A percentile compares a stretch with the other conserved stretches of the same genome.
phyloP scores from a whole-genome alignment of 2,329 filamentous ascomycete species.

The Sarocladiaceae sp. region DNA sequence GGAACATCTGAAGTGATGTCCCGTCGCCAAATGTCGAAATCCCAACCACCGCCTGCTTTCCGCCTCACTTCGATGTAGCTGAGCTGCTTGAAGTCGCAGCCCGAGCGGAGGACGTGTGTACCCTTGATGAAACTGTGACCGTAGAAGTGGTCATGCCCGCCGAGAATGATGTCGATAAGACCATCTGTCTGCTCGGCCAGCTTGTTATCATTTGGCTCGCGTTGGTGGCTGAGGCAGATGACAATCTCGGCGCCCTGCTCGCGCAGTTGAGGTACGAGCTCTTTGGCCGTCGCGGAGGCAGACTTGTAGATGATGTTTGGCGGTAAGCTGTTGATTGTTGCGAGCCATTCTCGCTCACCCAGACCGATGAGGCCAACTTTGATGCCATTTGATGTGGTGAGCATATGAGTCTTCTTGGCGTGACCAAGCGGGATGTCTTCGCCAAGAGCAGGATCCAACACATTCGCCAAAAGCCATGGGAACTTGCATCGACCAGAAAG shows the following conservation, averaged over 20 bases:
- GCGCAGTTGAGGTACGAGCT: conserved; percentile 66
- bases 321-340: conserved; percentile 79
- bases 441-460: conserved; percentile 76
- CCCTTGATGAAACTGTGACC: conserved; percentile 70
- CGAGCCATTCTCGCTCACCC: conserved; percentile 83
- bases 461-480: conserved; percentile 85
- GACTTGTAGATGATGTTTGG: conserved; percentile 78
- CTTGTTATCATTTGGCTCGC: conserved; percentile 86
- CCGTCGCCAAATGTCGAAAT: conserved; percentile 69
- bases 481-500: conserved; percentile 71
- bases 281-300: conserved; percentile 66
- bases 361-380: conserved; percentile 82
- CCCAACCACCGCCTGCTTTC: conserved; percentile 51
- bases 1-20: conserved; percentile 66
- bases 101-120: conserved; percentile 78
- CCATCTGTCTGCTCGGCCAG: conserved; percentile 68
- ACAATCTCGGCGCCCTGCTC: conserved; percentile 76
- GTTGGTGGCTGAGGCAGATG: conserved; percentile 75
- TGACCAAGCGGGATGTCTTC: conserved; percentile 68
- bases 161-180: conserved; percentile 76
- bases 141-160: conserved; percentile 89
- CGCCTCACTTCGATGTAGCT: conserved; percentile 75
- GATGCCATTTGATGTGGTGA: conserved; percentile 75
- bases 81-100: conserved; percentile 86
- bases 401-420: conserved; percentile 66